Evolutionary conservation across 1,139 yeast species (phyloP), one percentile per base, ranked within the genome.

Genomic region (Kazachstania sp.): DNA sequence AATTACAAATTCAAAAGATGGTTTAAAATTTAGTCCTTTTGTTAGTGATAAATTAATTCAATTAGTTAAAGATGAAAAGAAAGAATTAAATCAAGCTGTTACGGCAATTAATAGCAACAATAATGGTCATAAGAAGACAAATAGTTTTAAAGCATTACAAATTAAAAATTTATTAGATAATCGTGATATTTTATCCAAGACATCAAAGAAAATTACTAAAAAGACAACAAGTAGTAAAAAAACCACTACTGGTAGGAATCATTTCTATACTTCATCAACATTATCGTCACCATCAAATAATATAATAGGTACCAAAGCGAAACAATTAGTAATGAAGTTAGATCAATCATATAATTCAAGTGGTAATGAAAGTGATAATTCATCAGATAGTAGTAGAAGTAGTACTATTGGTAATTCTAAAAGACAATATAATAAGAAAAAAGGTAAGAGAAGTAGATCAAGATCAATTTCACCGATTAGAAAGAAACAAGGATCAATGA

Each of bases 81-180:
- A 39, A 26, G n/a, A 26, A 13, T 34, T n/a, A 9, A 19, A 19
- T 12, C 19, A 37, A 12, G 13, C n/a, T 15, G 40, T 15, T 15
- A 16, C 41, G n/a, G n/a, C n/a, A n/a, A 20, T 37, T 34, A 28
- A 28, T 9, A 19, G 26, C 26, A 20, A 28, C 30, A 38, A 30
- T 30, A 46, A 45, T 38, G 51, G 45, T 23, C 68, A 65, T 47
- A 64, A 59, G 47, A 65, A 65, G 44, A 60, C 66, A 3, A 64
- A 64, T 48, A 63, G 67, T 45, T 65, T 63, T 47, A 64, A 64
- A 51, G 68, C 68, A 3, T 49, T 64, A 44, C 64, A 64, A 50
- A 45, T 64, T 43, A 65, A 63, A 45, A 59, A 58, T 39, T 48
- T 65, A 44, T 50, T 64, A 39, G 58, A 56, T 35, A 55, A 58